Base-by-base conservation (phyloP, 768 basidiomycete genomes). In the Lactarius deliciosus region DNA sequence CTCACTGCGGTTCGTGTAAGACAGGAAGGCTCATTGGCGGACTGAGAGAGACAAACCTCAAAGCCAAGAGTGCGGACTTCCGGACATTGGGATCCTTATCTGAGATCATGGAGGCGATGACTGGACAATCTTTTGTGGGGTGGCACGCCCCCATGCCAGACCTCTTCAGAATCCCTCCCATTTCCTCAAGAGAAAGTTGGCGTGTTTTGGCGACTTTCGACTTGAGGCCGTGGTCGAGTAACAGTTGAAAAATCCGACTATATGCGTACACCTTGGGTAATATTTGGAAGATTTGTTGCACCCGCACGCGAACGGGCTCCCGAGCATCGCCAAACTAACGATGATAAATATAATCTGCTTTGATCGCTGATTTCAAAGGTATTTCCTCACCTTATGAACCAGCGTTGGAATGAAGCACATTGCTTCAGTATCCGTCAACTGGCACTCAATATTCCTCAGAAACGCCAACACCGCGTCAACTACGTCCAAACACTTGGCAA, bases 151-250 rank as follows among this genome's bases (percentile, higher is more conserved):
- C 82, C 77, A 92, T 85, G 22, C 95, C 94, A 25, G 91, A 92
- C 59, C 88, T 86, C 72, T 90, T 92, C 69, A 96, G 77, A 38
- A 97, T 80, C 41, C 80, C 80, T 5, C 84, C 87, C 61, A 96
- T 78, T 73, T 96, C 94, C 68, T 96, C 94, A 56, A 96, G 78
- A 22, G 89, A 81, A 15, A 93, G 92, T 76, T 94, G 91, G 15
- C 96, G 86, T 13, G 94, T 92, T 77, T 96, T 95, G 3, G 94
- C 90, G 20, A 94, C 91, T 76, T 96, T 96, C 20, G 91, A 90
- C 75, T 88, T 90, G 53, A 96, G 77, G 18, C 97, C 96, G 73
- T 96, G 85, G 45, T 97, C 93, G 13, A 97, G 82, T 8, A 98
- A 79, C 16, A 94, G 76, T 73, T 92, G 90, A 75, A 97, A 96